Evolutionary conservation across 23 red algal species (phyloP), one percentile per base, ranked within the genome.

Genomic region (Gracilariopsis chorda): DNA sequence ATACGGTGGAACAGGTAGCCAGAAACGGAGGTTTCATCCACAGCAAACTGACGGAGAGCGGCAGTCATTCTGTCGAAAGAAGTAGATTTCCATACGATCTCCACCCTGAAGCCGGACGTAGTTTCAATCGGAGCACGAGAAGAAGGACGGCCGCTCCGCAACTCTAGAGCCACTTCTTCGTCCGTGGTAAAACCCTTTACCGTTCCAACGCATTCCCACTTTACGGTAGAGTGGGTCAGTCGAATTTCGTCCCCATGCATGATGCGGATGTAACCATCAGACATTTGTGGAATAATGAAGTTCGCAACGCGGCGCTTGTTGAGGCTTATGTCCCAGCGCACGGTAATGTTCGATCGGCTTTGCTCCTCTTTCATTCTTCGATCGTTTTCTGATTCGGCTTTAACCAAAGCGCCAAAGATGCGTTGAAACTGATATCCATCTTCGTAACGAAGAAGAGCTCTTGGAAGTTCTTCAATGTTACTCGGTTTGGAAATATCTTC

Each of bases 351-450:
- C 21, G 79, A 82, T 32, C 95, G 86, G 58, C 84, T 91, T 62
- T 98, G 95, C 60, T 98, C 95, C 78, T 94, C 90, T 61, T 98
- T 98, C 77, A 98, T 93, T 36, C 82, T 45, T 40, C 85, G 69
- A 74, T 98, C 95, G 49, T 94, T 98, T 48, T 98, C 95, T 24
- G 95, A 92, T 51, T 98, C 95, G 24, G 92, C 79, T 64, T 94
- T 89, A 7, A 98, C 83, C 2, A 98, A 74, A 24, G 95, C 75
- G 43, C 82, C 92, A 29, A 93, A 75, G 4, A 93, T 78, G 27
- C 76, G 80, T 61, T 98, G 90, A 61, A 91, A 98, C 59, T 98
- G 95, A 44, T 94, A 98, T 14, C 95, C 95, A 91, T 98, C 95
- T 57, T 93, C 88, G 53, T 98, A 98, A 0, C 95, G 90, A 55